phyloP scores from a whole-genome alignment of 2,329 filamentous ascomycete species.

The Pseudopithomyces chartarum region DNA sequence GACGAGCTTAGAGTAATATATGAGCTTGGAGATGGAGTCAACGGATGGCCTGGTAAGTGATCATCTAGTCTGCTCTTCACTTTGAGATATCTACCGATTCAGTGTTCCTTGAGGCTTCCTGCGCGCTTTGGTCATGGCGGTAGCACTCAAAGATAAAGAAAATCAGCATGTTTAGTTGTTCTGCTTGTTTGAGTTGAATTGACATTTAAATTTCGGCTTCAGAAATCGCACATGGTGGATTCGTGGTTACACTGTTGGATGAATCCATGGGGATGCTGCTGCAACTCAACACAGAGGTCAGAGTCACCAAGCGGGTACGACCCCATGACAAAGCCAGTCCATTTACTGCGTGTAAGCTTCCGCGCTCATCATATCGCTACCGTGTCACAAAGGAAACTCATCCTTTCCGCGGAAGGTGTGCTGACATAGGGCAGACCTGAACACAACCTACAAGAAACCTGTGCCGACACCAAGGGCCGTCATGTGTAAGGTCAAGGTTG shows the following conservation, averaged over 20 bases:
- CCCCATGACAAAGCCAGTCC: conserved; percentile 17
- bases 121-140: too few species aligned
- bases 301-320: conserved; percentile 10
- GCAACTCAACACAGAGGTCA: conserved; percentile 46
- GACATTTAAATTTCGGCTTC: not conserved
- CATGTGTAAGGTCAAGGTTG: conserved; percentile 52
- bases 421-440: conserved; percentile 51
- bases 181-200: not conserved
- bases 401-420: not conserved
- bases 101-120: too few species aligned
- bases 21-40: conserved; percentile 57
- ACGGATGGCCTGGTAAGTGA: conserved; percentile 53
- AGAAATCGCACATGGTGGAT: conserved; percentile 61
- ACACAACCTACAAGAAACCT: conserved; percentile 60
- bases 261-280: conserved; percentile 61
- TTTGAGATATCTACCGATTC: not conserved
- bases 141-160: too few species aligned
- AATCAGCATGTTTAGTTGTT: too few species aligned
- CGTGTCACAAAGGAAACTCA: not conserved
- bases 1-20: conserved; percentile 47
- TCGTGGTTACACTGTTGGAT: conserved; percentile 63
- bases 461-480: conserved; percentile 57
- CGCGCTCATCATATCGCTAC: not conserved
- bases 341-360: conserved; percentile 43
- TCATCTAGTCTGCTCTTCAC: not conserved